Percentiles rank a stretch among this genome's conserved stretches.
Conservation (phyloP, 2,329 filamentous ascomycete species). For the Colletotrichum higginsianum region DNA sequence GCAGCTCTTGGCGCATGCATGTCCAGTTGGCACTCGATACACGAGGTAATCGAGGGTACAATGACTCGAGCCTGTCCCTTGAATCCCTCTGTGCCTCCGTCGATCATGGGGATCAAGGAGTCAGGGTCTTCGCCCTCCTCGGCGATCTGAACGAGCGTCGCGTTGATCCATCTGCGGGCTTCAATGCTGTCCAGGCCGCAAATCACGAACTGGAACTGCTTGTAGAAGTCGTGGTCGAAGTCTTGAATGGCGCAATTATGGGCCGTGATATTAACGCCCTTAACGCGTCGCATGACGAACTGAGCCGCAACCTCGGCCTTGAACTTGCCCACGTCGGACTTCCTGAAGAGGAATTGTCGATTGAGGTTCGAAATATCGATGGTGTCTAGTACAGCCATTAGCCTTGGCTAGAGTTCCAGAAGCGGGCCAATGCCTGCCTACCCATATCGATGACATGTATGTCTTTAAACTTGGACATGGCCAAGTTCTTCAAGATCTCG, state of each 20-base stretch:
- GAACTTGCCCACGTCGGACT: conserved; percentile 90
- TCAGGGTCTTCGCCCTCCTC: conserved; percentile 83
- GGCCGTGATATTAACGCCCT: conserved; percentile 91
- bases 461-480: conserved; percentile 94
- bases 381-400: conserved; percentile 74
- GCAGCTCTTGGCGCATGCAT: conserved; percentile 99
- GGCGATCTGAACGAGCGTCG: conserved; percentile 91
- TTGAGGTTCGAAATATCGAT: conserved; percentile 99
- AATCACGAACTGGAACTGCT: conserved; percentile 94
- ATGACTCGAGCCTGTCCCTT: conserved; percentile 97
- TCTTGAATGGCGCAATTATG: conserved; percentile 97
- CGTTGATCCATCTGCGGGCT: conserved; percentile 98
- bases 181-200: conserved; percentile 98
- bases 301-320: conserved; percentile 94
- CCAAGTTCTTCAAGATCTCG: conserved; percentile 96
- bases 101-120: conserved; percentile 91
- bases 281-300: conserved; percentile 91
- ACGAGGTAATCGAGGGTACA: conserved; percentile 91
- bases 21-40: conserved; percentile 97
- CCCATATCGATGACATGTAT: conserved; percentile 99
- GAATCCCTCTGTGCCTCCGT: conserved; percentile 98
- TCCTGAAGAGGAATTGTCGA: conserved; percentile 95
- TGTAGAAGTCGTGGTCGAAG: conserved; percentile 96
- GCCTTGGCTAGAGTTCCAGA: background rate
- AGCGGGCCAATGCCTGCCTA: conserved; percentile 65